These are phyloP conservation scores for Tritrichomonas foetus DNA, from an alignment of 208 protist genomes.

Conservation along the genomic window DNA sequence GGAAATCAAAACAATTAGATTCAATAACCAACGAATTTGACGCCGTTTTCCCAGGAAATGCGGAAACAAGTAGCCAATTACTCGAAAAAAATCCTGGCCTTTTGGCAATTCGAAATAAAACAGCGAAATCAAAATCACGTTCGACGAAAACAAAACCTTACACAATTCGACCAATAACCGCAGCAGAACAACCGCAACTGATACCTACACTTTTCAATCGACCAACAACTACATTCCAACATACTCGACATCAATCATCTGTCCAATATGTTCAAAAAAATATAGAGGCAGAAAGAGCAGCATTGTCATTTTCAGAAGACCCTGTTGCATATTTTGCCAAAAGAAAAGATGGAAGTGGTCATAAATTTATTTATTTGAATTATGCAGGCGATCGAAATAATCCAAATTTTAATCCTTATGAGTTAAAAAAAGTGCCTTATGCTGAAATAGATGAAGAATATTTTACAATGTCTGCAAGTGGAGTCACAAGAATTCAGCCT, in stretches of 20 bases:
- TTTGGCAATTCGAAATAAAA: too few relatives aligned
- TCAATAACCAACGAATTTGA: too few relatives aligned
- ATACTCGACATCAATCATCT: background rate
- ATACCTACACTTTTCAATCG: too few relatives aligned
- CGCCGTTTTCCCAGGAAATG: too few relatives aligned
- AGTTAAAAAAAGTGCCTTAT: background rate
- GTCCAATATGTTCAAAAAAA: background rate
- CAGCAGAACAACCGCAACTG: too few relatives aligned
- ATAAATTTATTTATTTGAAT: background rate
- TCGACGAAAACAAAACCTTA: too few relatives aligned
- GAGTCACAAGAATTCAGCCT: background rate
- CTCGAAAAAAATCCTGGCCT: too few relatives aligned
- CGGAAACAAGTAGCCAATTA: too few relatives aligned
- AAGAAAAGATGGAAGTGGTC: background rate
- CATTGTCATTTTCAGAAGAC: conserved; percentile 28
- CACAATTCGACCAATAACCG: too few relatives aligned
- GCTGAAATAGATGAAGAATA: background rate
- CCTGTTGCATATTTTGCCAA: conserved; percentile 6
- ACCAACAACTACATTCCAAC: too few relatives aligned
- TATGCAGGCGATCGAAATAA: background rate
- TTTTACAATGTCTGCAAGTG: conserved; percentile 14
- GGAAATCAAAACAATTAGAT: too few relatives aligned
- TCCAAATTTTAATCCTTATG: conserved; percentile 6
- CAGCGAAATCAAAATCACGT: too few relatives aligned
- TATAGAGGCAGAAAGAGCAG: background rate